phyloP scores from a whole-genome alignment of 139 green algal species.

The Deuterostichococcus epilithicus region DNA sequence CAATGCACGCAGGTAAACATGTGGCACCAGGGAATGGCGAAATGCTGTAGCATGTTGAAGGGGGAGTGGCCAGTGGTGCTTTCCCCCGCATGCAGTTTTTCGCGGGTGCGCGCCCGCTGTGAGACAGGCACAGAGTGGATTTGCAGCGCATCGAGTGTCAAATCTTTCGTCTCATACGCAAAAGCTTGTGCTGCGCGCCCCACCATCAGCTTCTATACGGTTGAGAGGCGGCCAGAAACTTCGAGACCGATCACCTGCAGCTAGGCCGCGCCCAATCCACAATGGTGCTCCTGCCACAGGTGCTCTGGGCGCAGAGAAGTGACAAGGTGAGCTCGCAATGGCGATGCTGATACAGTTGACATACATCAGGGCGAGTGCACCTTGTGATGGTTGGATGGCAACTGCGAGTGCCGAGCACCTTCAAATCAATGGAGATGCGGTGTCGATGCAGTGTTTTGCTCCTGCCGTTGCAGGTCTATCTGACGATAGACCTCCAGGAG shows the following conservation, averaged over 20 bases:
- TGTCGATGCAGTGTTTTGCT: too few species aligned
- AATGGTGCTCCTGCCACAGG: conserved; percentile 36
- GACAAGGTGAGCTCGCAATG: conserved; percentile 24
- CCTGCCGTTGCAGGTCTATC: conserved; percentile 43
- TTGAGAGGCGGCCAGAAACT: background rate
- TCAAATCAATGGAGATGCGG: too few species aligned
- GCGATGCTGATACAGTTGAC: too few species aligned
- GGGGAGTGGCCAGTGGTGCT: background rate
- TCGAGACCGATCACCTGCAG: background rate
- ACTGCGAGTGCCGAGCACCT: too few species aligned
- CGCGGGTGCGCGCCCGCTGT: background rate
- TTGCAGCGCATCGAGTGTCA: background rate
- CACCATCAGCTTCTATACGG: too few species aligned
- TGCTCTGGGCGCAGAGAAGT: conserved; percentile 69
- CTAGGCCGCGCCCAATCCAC: background rate
- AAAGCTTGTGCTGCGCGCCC: too few species aligned
- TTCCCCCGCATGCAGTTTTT: background rate
- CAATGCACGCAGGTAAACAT: too few species aligned
- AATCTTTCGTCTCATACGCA: too few species aligned
- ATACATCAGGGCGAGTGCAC: too few species aligned
- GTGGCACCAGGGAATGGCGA: too few species aligned
- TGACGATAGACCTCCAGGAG: conserved; percentile 78
- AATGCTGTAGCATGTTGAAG: too few species aligned
- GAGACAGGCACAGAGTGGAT: background rate
- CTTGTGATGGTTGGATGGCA: too few species aligned